Percentiles rank a stretch among this genome's conserved stretches.
Evolutionary conservation across 768 basidiomycete genomes (phyloP).

Genomic region (Lepiota venenata): DNA sequence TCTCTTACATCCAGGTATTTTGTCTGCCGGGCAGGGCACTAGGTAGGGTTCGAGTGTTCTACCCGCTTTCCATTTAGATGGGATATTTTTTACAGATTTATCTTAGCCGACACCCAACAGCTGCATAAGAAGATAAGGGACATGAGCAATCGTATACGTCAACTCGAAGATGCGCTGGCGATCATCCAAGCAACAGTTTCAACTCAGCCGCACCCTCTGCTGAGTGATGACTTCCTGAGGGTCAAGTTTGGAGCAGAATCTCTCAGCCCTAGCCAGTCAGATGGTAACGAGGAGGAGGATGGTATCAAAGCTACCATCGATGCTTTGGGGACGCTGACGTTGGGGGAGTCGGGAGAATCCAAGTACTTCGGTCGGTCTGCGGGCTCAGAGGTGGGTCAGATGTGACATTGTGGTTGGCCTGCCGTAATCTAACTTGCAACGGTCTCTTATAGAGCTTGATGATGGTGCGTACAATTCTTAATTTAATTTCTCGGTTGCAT

Average conservation of each 20-base stretch:
- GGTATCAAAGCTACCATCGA: constrained; percentile 39
- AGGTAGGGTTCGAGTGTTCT: constrained; percentile 24
- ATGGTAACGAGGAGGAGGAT: constrained; percentile 29
- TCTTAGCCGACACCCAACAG: constrained; percentile 63
- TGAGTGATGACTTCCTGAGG: constrained; percentile 49
- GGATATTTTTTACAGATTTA: constrained; percentile 39
- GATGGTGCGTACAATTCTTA: constrained; percentile 24
- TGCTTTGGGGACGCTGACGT: constrained; percentile 60
- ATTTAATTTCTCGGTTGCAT: not conserved
- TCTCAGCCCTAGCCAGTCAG: constrained; percentile 23
- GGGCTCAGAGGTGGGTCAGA: constrained; percentile 48
- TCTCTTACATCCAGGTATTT: constrained; percentile 29
- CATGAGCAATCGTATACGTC: constrained; percentile 66
- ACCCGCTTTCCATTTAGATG: not conserved
- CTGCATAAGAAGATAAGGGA: constrained; percentile 63
- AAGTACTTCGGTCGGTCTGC: constrained; percentile 66
- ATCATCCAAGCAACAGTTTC: constrained; percentile 57
- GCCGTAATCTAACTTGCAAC: not conserved
- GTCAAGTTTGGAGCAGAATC: constrained; percentile 59
- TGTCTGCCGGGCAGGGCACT: constrained; percentile 51
- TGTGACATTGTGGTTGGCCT: not conserved
- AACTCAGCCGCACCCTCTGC: constrained; percentile 55
- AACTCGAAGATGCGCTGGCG: constrained; percentile 65
- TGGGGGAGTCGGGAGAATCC: constrained; percentile 56
- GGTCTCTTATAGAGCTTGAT: constrained; percentile 33